phyloP scores from a whole-genome alignment of 345 rosid species.

The Passiflora organensis region DNA sequence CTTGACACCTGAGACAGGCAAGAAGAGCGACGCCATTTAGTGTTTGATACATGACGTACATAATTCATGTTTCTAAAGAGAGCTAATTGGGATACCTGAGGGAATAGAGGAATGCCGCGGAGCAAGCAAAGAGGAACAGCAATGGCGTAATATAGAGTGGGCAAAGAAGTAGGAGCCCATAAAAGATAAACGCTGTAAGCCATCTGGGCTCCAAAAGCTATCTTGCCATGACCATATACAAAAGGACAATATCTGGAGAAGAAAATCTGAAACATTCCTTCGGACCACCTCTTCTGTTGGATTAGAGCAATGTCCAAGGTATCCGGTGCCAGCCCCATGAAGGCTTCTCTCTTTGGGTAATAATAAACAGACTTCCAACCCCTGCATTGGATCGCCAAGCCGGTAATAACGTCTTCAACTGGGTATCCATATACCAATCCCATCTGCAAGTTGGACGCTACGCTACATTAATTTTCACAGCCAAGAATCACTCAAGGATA shows the following conservation, averaged over 20 bases:
- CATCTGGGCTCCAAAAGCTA: conserved; percentile 26
- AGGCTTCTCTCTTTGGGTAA: conserved; percentile 28
- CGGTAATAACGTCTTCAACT: conserved; percentile 40
- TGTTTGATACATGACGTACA: no score
- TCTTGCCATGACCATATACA: conserved; percentile 26
- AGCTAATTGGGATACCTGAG: conserved; percentile 26
- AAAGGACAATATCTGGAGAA: conserved; percentile 40
- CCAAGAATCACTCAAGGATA: not conserved
- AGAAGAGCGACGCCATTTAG: no score
- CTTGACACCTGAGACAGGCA: conserved; percentile 26
- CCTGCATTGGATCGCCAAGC: conserved; percentile 26
- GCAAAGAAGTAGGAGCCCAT: conserved; percentile 7
- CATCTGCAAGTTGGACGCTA: conserved; percentile 18
- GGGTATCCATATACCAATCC: conserved; percentile 33
- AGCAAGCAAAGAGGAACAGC: conserved; percentile 37
- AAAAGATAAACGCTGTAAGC: conserved; percentile 19
- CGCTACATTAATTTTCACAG: not conserved
- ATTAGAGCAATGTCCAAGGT: conserved; percentile 18
- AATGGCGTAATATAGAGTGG: conserved; percentile 30
- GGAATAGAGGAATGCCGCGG: conserved; percentile 32
- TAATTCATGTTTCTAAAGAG: no score
- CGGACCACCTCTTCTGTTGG: conserved; percentile 37
- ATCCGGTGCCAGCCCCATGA: conserved; percentile 25
- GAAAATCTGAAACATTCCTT: conserved; percentile 22
- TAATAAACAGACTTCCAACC: conserved; percentile 41